Conservation (phyloP, 441 rosid genomes). For the Kokia cookei region DNA sequence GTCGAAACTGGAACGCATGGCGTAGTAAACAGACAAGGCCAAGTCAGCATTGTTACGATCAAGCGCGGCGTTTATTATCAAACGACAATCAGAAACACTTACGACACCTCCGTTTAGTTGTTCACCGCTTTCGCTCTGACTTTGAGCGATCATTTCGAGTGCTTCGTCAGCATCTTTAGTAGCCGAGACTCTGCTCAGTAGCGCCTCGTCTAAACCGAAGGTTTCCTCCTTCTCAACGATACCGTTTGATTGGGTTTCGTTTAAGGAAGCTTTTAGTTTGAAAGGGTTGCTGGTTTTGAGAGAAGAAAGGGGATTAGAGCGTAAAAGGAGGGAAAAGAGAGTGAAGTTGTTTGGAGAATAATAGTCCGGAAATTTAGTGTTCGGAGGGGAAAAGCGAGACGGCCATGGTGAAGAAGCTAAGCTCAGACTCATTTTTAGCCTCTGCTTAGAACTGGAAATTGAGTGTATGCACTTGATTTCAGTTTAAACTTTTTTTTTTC, state of each 20-base stretch:
- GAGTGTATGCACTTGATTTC: background rate
- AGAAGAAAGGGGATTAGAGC: slow-evolving; percentile 7
- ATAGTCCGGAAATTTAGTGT: slow-evolving; percentile 23
- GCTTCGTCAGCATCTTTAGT: slow-evolving; percentile 68
- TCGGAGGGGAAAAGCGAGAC: slow-evolving; percentile 24
- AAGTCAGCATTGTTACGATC: slow-evolving; percentile 62
- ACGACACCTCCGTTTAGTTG: slow-evolving; percentile 37
- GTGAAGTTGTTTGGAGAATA: slow-evolving; percentile 17
- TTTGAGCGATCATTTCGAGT: slow-evolving; percentile 37
- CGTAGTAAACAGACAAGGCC: slow-evolving; percentile 73
- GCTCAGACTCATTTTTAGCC: slow-evolving; percentile 32
- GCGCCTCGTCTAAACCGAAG: slow-evolving; percentile 29
- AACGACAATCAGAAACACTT: slow-evolving; percentile 42
- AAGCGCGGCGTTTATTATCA: slow-evolving; percentile 51
- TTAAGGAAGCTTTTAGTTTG: slow-evolving; percentile 27
- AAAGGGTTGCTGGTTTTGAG: background rate
- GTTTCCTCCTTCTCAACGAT: slow-evolving; percentile 12
- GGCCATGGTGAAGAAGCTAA: slow-evolving; percentile 31
- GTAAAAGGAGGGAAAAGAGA: slow-evolving; percentile 25
- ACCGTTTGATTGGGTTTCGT: slow-evolving; percentile 14
- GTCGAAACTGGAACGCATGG: slow-evolving; percentile 85
- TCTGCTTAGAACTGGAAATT: background rate
- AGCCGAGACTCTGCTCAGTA: slow-evolving; percentile 38
- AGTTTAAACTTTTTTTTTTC: background rate
- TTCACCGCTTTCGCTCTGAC: slow-evolving; percentile 2